Conservation (phyloP, 768 basidiomycete genomes). For the Phlegmacium glaucopus region DNA sequence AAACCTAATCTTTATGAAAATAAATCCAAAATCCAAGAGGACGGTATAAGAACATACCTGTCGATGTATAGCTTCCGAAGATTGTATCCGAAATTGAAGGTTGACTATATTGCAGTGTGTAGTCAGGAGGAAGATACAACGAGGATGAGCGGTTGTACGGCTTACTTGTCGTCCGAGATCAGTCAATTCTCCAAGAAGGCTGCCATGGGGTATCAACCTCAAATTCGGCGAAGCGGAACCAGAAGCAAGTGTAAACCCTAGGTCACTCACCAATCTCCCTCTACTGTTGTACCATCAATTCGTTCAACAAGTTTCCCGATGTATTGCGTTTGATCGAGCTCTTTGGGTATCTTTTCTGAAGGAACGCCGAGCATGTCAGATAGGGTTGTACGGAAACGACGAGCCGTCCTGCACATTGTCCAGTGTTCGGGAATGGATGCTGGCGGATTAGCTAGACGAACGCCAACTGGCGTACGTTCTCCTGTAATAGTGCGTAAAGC, state of each 20-base stretch:
- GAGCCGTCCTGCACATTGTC: constrained; percentile 58
- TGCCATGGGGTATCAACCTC: constrained; percentile 17
- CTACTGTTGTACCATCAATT: constrained; percentile 46
- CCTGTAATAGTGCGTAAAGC: constrained; percentile 39
- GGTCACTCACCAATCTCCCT: constrained; percentile 59
- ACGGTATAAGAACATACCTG: constrained; percentile 36
- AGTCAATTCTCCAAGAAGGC: constrained; percentile 70
- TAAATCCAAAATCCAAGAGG: neutral
- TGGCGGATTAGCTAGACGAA: constrained; percentile 58
- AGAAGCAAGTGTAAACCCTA: neutral
- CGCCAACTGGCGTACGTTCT: constrained; percentile 74
- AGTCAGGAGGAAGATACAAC: neutral
- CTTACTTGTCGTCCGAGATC: constrained; percentile 65
- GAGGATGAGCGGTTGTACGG: neutral
- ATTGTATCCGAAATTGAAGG: constrained; percentile 56
- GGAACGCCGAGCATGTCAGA: constrained; percentile 16
- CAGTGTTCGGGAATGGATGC: constrained; percentile 68
- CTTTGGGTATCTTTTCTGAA: neutral
- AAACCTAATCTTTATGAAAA: constrained; percentile 51
- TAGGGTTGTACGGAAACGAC: constrained; percentile 47
- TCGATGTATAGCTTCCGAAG: constrained; percentile 66
- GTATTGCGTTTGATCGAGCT: constrained; percentile 21
- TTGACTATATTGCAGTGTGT: constrained; percentile 43
- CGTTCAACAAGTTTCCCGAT: constrained; percentile 52
- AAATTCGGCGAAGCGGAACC: neutral